Evolutionary conservation across 2,329 filamentous ascomycete genomes (phyloP).

Genomic region (Bipolaris victoriae): DNA sequence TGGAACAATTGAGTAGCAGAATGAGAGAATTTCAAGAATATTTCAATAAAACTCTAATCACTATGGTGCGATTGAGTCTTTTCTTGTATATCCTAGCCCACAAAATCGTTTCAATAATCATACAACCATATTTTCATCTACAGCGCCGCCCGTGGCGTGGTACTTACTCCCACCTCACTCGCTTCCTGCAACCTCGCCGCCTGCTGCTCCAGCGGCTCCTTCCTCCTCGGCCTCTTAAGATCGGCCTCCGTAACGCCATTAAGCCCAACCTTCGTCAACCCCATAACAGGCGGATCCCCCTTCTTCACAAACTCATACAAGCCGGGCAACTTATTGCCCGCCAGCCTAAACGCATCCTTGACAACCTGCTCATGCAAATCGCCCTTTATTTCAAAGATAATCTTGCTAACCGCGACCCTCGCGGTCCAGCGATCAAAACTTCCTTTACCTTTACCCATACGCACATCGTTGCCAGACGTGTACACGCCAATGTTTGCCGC

Average conservation of each 20-base stretch:
- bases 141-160: conserved; percentile 15
- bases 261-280: conserved; percentile 80
- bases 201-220: conserved; percentile 62
- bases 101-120: conserved; percentile 2
- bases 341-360: conserved; percentile 89
- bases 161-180: neutral
- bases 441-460: conserved; percentile 99
- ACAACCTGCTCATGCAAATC: conserved; percentile 93
- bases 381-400: conserved; percentile 91
- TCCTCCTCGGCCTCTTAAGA: conserved; percentile 78
- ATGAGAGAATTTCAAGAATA: neutral
- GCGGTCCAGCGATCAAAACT: conserved; percentile 96
- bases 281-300: conserved; percentile 87
- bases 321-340: conserved; percentile 91
- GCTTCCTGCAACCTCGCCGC: conserved; percentile 70
- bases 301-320: conserved; percentile 94
- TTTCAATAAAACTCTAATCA: too few species aligned
- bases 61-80: too few species aligned
- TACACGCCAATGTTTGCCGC: conserved; percentile 95
- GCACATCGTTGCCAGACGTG: conserved; percentile 91
- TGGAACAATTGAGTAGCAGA: neutral
- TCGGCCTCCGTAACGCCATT: conserved; percentile 82
- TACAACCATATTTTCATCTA: conserved; percentile 12
- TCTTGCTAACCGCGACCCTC: conserved; percentile 85
- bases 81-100: neutral